phyloP scores from a whole-genome alignment of 2,329 filamentous ascomycete genomes.

The Penicillium sp. region DNA sequence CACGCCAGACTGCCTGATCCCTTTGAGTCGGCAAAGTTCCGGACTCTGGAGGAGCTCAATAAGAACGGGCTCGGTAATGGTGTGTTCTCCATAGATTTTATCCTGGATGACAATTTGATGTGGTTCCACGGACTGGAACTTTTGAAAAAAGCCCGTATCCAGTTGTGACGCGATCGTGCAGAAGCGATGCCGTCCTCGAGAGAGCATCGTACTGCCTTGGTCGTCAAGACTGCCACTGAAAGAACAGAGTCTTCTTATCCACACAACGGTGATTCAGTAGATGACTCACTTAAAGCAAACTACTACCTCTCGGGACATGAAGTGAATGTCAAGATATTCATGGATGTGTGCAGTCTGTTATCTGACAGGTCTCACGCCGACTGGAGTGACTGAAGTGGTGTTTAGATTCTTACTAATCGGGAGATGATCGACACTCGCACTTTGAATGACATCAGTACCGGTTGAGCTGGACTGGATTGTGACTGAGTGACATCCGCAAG shows the following conservation, averaged over 20 bases:
- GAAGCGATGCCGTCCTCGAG: not conserved
- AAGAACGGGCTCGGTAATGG: constrained; percentile 32
- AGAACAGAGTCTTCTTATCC: too few species aligned
- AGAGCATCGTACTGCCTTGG: too few species aligned
- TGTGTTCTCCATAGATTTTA: not conserved
- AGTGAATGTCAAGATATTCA: too few species aligned
- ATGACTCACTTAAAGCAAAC: too few species aligned
- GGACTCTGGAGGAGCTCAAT: constrained; percentile 32
- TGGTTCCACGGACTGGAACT: not conserved
- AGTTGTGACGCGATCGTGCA: not conserved
- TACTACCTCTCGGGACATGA: too few species aligned
- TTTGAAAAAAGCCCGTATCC: not conserved
- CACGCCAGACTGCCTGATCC: constrained; percentile 36
- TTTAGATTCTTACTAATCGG: not conserved
- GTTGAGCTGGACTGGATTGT: too few species aligned
- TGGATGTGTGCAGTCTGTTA: too few species aligned
- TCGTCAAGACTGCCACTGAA: not conserved
- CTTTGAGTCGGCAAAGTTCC: constrained; percentile 29
- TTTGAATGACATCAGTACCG: too few species aligned
- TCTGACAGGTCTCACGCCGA: too few species aligned
- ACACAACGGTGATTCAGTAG: not conserved
- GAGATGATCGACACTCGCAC: not conserved
- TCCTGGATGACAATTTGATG: not conserved
- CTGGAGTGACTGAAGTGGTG: too few species aligned
- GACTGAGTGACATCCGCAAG: too few species aligned